Base-by-base conservation (phyloP, 495 filamentous ascomycete genomes). In the Sabuloglossum arenarium region DNA sequence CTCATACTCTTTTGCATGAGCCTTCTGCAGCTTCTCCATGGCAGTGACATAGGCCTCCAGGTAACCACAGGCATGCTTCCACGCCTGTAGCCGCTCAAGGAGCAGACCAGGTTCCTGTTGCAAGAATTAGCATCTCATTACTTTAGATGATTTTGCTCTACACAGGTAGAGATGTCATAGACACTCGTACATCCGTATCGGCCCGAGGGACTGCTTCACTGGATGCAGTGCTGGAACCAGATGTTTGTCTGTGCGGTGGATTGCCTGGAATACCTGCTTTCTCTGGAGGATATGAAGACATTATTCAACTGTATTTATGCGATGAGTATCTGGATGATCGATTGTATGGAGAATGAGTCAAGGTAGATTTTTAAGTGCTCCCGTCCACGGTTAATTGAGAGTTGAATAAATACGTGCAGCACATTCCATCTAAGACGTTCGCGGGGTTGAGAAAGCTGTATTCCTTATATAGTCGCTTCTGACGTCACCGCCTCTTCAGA, bases 1-100 rank as follows among this genome's bases (percentile, higher is more conserved):
- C 75, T 96, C 88, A 62, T 94, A 91, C 65, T 97, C 91, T 73
- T 96, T 97, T 29, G 86, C 80, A 59, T 94, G 80, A 14, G 77
- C 75, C 67, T 80, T 86, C 60, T 94, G 78, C 39, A 85, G 70
- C 72, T 88, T 95, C 65, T 94, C 87, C 24, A 84, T 86, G 11
- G 81, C 79, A 39, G 70, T 67, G 59, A 98, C 76, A 65, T 96
- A 98, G 53, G 89, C 85, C 67, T 96, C 88, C 28, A 98, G 70
- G 65, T 95, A 89, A 54, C 71, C 84, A 55, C 87, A 84, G 59
- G 87, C 86, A 66, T 98, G 93, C 64, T 96, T 98, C 85, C 86
- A 98, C 32, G 93, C 93, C 60, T 80, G 80, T 55, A 97, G 74
- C 56, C 91, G 80, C 69, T 97, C 83, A 21, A 82, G 70, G 53